Conservation (phyloP, 179 eudicot species). For the Gypsophila paniculata region DNA sequence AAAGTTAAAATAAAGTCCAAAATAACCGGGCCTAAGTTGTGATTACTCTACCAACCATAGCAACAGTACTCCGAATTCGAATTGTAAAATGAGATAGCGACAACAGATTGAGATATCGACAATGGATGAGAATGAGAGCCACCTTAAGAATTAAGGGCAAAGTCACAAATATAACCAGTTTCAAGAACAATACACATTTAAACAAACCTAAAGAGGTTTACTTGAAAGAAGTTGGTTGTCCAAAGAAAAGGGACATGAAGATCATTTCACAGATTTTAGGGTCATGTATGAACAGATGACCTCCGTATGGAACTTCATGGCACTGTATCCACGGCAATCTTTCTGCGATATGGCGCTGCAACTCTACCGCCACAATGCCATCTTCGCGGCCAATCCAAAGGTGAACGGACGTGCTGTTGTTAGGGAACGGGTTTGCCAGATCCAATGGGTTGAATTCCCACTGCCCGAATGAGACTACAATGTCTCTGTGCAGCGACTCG, state of each 20-base stretch:
- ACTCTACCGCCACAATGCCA: conserved; percentile 32
- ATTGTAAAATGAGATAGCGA: background rate
- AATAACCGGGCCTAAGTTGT: too few relatives aligned
- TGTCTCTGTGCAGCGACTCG: conserved; percentile 41
- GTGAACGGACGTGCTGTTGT: conserved; percentile 34
- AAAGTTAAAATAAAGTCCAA: too few relatives aligned
- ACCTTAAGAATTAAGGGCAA: too few relatives aligned
- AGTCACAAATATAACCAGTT: background rate
- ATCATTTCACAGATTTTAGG: conserved; percentile 31
- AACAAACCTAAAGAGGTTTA: background rate
- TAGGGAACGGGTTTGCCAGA: conserved; percentile 31
- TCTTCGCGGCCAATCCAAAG: conserved; percentile 53
- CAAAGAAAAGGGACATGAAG: conserved; percentile 35
- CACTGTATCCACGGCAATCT: conserved; percentile 45
- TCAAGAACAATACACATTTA: background rate
- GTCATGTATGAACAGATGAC: conserved; percentile 51
- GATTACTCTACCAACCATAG: too few relatives aligned
- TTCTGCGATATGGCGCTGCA: conserved; percentile 31
- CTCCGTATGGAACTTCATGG: conserved; percentile 54
- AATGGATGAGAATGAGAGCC: too few relatives aligned
- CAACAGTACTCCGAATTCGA: too few relatives aligned
- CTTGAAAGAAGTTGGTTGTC: conserved; percentile 25
- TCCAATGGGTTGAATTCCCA: conserved; percentile 52
- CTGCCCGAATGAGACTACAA: conserved; percentile 28
- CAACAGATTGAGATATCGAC: too few relatives aligned